Evolutionary conservation across 1,284 basidiomycete genomes (phyloP), one percentile per base, ranked within the genome.

Genomic region (Moesziomyces sp.): DNA sequence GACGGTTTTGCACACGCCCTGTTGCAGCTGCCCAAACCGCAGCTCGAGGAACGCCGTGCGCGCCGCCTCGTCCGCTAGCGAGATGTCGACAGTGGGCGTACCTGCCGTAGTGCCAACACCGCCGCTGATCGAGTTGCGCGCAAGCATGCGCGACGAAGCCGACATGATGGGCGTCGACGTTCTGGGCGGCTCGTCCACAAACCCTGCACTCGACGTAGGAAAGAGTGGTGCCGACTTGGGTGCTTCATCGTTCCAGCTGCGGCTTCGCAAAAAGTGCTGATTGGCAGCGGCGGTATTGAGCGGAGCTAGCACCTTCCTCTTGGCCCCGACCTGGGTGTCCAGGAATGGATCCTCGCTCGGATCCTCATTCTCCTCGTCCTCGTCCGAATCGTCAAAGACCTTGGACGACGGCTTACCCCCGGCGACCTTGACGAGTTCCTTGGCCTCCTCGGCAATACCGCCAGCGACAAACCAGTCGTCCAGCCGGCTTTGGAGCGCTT

Each of bases 1-100:
- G 35, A 88, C 84, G 53, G 86, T 85, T 74, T 88, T 88, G 82
- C 86, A 87, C 9, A 86, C 85, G 42, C 83, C 84, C 78, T 88
- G 87, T 68, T 86, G 86, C 16, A 88, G 81, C 21, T 85, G 83
- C 74, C 80, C 48, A 78, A 82, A 80, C 53, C 82, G 80, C 74
- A 77, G 63, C 30, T 83, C 81, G 38, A 84, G 58, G 57, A 84
- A 83, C 16, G 76, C 73, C 7, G 78, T 82, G 6, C 82, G 58
- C 5, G 75, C 59, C 38, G 63, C 46, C 40, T 56, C 28, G 55
- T 76, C 61, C 40, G 71, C 24, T 13, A 74, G 66, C 6, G 53
- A 56, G 52, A 73, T 68, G 9, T 63, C 56, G 50, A 49, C 16
- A 11, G 30, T 45, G 44, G 33, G 16, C 9, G 24, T 38, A 16